These are phyloP conservation scores for Ricinus communis DNA, from an alignment of 345 rosid genomes.

Conservation along the genomic window DNA sequence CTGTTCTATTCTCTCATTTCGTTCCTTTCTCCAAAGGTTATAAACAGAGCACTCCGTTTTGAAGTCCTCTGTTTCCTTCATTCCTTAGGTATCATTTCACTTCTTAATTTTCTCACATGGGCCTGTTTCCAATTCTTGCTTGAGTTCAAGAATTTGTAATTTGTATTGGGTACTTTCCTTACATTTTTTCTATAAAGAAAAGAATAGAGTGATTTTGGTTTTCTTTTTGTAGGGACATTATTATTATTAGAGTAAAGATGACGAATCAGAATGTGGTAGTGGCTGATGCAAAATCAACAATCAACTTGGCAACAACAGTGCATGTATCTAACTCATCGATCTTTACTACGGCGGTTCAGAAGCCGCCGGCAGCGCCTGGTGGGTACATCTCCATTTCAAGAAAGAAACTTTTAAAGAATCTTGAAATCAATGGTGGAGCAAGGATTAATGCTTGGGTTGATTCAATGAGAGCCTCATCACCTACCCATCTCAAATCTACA, in stretches of 20 bases:
- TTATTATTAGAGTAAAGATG: slow-evolving; percentile 26
- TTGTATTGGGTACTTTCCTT: too few species aligned
- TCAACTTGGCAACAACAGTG: slow-evolving; percentile 41
- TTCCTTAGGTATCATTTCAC: slow-evolving; percentile 2
- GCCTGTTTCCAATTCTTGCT: neutral
- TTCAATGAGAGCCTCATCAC: slow-evolving; percentile 91
- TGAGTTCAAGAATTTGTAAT: too few species aligned
- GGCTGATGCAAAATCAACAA: slow-evolving; percentile 42
- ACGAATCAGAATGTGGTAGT: slow-evolving; percentile 60
- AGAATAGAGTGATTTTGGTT: too few species aligned
- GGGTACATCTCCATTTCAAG: slow-evolving; percentile 44
- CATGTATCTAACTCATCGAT: slow-evolving; percentile 41
- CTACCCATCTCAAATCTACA: slow-evolving; percentile 64
- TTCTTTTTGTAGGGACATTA: too few species aligned
- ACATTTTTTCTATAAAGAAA: too few species aligned
- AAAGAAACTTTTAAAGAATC: slow-evolving; percentile 46
- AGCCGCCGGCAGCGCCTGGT: slow-evolving; percentile 51
- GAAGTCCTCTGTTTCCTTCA: slow-evolving; percentile 7
- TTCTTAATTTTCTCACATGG: neutral
- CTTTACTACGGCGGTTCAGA: slow-evolving; percentile 47
- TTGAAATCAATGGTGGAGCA: slow-evolving; percentile 57
- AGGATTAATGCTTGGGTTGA: slow-evolving; percentile 78
- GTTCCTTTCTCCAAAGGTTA: neutral
- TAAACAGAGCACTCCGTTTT: slow-evolving; percentile 16
- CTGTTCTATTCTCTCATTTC: neutral